Percentiles rank a stretch among this genome's conserved stretches.
Evolutionary conservation across 441 rosid species (phyloP).

Genomic region (Populus hybrid): DNA sequence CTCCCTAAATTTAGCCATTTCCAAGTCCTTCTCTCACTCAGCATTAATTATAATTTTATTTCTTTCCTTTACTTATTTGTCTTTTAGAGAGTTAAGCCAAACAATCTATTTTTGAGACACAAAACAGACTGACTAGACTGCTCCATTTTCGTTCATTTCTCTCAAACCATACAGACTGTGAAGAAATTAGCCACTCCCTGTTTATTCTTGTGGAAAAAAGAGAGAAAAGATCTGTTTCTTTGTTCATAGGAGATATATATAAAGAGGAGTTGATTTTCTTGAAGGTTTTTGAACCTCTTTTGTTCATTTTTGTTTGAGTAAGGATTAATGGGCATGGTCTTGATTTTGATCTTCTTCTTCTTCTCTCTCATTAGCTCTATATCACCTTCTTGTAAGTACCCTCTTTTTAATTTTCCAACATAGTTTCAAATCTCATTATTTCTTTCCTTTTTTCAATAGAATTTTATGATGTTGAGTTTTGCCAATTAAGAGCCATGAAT

Average conservation of each 20-base stretch:
- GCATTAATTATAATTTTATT: background rate
- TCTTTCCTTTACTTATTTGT: background rate
- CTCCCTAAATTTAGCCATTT: background rate
- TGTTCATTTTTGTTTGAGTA: constrained; percentile 12
- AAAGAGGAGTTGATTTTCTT: background rate
- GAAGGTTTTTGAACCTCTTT: constrained; percentile 2
- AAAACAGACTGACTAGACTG: no score
- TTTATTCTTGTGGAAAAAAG: background rate
- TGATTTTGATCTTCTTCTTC: constrained; percentile 28
- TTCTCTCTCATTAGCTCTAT: constrained; percentile 25
- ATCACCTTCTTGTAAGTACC: constrained; percentile 36
- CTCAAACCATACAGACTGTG: background rate
- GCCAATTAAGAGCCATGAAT: no score
- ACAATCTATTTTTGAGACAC: background rate
- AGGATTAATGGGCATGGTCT: constrained; percentile 29
- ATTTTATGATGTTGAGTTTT: background rate
- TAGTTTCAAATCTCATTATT: no score
- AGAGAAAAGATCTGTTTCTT: background rate
- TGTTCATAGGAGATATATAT: background rate
- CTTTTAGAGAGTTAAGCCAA: background rate
- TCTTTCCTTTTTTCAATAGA: no score
- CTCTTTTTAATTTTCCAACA: background rate
- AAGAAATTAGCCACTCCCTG: background rate
- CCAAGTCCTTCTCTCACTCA: background rate
- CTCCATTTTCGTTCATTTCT: background rate